Conservation (phyloP, 192 early-diverging fungal genomes). For the Coemansia sp. region DNA sequence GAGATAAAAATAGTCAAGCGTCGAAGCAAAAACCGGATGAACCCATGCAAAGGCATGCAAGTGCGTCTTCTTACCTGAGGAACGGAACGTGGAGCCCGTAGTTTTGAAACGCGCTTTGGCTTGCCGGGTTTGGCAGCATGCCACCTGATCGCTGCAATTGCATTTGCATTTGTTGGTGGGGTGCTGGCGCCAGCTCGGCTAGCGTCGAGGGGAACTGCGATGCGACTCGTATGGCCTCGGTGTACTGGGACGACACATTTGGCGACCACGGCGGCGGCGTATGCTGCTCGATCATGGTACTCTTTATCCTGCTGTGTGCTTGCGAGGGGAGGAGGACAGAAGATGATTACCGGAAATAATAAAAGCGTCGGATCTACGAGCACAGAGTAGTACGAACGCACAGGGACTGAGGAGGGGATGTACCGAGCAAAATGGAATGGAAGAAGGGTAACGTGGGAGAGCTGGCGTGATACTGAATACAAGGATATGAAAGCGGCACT, state of each 20-base stretch:
- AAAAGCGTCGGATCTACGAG: not conserved
- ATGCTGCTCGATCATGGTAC: slow-evolving; percentile 13
- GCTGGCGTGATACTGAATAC: not conserved
- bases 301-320: not conserved
- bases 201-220: slow-evolving; percentile 3
- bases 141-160: not conserved
- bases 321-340: not conserved
- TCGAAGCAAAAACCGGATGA: not conserved
- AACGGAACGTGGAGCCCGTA: slow-evolving; percentile 35
- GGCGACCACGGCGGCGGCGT: slow-evolving; percentile 10
- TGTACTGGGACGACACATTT: slow-evolving; percentile 3
- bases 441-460: not conserved
- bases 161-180: not conserved
- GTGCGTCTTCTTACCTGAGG: slow-evolving; percentile 17
- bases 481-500: not conserved
- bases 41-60: not conserved
- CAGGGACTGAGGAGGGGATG: not conserved
- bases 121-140: not conserved
- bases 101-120: slow-evolving; percentile 20
- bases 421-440: too few relatives aligned
- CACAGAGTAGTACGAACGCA: not conserved
- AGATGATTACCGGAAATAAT: not conserved
- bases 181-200: not conserved
- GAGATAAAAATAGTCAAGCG: slow-evolving; percentile 5
- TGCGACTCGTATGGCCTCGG: not conserved